Evolutionary conservation across 805 yeast genomes (phyloP).

Genomic region (Kuraishia capsulata): DNA sequence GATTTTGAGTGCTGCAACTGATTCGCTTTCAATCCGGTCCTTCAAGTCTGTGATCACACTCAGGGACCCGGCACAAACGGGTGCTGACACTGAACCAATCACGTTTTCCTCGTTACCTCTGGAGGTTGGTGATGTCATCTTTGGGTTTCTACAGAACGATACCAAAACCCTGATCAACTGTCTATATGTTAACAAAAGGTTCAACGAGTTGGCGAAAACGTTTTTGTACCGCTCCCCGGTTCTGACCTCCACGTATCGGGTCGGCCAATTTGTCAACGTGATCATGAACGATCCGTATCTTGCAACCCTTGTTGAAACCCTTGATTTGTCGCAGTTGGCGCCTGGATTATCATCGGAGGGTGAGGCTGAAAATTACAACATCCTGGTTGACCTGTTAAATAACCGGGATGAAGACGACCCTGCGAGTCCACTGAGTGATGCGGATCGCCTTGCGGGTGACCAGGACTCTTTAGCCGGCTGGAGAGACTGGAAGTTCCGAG

Average conservation of each 20-base stretch:
- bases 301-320: conserved; percentile 42
- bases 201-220: conserved; percentile 43
- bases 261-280: conserved; percentile 70
- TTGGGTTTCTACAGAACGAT: conserved; percentile 23
- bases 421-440: neutral
- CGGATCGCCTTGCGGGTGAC: neutral
- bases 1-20: conserved; percentile 30
- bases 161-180: conserved; percentile 32
- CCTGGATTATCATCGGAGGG: conserved; percentile 26
- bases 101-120: conserved; percentile 27
- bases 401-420: conserved; percentile 6
- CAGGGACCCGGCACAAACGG: no score
- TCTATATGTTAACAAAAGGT: conserved; percentile 40
- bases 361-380: conserved; percentile 8
- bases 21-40: conserved; percentile 29
- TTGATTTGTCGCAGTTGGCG: conserved; percentile 48
- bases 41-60: conserved; percentile 17
- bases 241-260: conserved; percentile 65
- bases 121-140: conserved; percentile 31
- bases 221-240: conserved; percentile 44
- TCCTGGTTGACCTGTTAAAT: conserved; percentile 4
- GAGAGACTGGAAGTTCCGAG: conserved; percentile 85
- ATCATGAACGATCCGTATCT: conserved; percentile 46
- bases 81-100: conserved; percentile 6
- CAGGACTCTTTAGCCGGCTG: conserved; percentile 59